These are phyloP conservation scores for Fraxinus angustifolia DNA, from an alignment of 305 asterid genomes.

Conservation along the genomic window DNA sequence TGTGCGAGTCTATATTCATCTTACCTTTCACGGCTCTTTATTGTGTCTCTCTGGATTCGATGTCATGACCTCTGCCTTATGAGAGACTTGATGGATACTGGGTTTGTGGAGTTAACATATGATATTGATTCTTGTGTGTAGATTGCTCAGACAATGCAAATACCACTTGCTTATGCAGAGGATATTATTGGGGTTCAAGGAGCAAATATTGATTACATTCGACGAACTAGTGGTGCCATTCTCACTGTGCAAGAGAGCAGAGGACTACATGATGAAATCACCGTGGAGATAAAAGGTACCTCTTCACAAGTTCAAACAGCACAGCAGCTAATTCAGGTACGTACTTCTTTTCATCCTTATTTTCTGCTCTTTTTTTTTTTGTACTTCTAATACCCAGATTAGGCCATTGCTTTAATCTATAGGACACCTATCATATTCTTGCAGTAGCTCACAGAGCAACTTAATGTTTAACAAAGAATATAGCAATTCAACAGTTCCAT, in stretches of 20 bases:
- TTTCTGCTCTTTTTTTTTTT: not conserved
- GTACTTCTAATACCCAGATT: not conserved
- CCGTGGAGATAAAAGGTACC: constrained; percentile 84
- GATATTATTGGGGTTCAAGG: constrained; percentile 84
- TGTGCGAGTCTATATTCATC: not conserved
- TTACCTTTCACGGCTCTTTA: not conserved
- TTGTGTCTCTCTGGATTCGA: not conserved
- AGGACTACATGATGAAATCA: constrained; percentile 68
- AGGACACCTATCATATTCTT: not conserved
- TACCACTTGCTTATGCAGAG: constrained; percentile 79
- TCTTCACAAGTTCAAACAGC: constrained; percentile 81
- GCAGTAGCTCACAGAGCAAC: not conserved
- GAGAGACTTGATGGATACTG: not conserved
- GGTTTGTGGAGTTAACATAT: not conserved
- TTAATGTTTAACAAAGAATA: not conserved
- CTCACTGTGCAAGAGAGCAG: constrained; percentile 79
- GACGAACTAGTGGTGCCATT: constrained; percentile 82
- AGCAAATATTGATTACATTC: constrained; percentile 68
- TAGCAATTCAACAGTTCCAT: not conserved
- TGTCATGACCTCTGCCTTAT: not conserved
- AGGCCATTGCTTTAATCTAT: not conserved
- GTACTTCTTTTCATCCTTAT: not conserved
- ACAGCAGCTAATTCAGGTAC: constrained; percentile 79
- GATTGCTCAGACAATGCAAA: constrained; percentile 84
- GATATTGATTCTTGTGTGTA: constrained; percentile 26